Evolutionary conservation across 768 basidiomycete species (phyloP).

Genomic region (Tylopilus vinaceipallidus): DNA sequence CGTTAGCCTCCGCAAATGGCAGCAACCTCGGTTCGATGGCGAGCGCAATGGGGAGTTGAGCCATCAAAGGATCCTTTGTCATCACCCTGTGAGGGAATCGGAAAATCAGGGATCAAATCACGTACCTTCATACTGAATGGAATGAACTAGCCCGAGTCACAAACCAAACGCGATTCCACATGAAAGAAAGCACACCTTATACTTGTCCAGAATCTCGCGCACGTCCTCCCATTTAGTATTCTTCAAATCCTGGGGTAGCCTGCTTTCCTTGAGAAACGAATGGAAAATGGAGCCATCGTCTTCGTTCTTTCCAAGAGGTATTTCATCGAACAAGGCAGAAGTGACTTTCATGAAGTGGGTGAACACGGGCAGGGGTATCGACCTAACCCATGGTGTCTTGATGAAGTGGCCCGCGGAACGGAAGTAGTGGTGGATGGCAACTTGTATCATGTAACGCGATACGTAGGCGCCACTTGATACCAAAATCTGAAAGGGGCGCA

Average conservation of each 20-base stretch:
- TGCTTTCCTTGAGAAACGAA: constrained; percentile 67
- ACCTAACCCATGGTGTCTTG: constrained; percentile 73
- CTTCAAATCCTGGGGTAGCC: constrained; percentile 58
- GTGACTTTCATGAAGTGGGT: constrained; percentile 61
- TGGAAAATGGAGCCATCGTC: constrained; percentile 71
- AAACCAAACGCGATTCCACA: constrained; percentile 3
- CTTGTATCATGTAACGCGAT: constrained; percentile 76
- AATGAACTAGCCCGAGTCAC: constrained; percentile 55
- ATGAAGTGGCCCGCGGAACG: constrained; percentile 70
- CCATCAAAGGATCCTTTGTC: constrained; percentile 71
- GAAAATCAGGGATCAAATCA: background rate
- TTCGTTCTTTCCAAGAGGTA: constrained; percentile 69
- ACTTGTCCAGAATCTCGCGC: constrained; percentile 64
- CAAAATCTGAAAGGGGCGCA: constrained; percentile 52
- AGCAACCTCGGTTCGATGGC: constrained; percentile 76
- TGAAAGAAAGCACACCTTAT: constrained; percentile 45
- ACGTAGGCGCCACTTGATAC: constrained; percentile 73
- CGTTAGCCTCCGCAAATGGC: constrained; percentile 68
- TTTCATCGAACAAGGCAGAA: constrained; percentile 57
- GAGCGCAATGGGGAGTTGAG: constrained; percentile 71
- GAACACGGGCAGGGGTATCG: constrained; percentile 58
- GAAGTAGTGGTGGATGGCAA: constrained; percentile 78
- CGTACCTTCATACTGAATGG: constrained; percentile 70
- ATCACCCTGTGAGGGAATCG: constrained; percentile 3
- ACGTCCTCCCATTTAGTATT: constrained; percentile 62